Percentiles rank a stretch among this genome's conserved stretches.
Evolutionary conservation across 2,329 filamentous ascomycete genomes (phyloP).

Genomic region (Monosporascus cannonballus): DNA sequence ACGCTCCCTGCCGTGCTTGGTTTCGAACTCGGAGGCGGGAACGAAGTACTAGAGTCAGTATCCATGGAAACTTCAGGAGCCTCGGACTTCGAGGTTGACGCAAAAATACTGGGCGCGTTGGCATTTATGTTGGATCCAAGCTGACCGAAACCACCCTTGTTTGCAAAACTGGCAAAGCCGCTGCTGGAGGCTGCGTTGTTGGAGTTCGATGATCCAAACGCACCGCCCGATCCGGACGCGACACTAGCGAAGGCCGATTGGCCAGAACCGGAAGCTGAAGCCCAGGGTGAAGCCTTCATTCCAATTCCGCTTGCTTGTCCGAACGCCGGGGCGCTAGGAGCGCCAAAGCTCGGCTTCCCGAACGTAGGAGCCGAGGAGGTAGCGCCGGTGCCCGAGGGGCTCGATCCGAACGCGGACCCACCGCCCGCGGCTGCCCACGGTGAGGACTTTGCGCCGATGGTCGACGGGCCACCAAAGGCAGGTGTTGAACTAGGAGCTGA

Average conservation of each 20-base stretch:
- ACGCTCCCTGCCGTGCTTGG: slow-evolving; percentile 22
- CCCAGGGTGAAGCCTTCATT: slow-evolving; percentile 49
- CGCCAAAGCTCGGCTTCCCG: slow-evolving; percentile 40
- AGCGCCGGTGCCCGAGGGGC: slow-evolving; percentile 33
- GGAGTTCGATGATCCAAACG: slow-evolving; percentile 13
- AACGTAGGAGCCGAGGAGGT: slow-evolving; percentile 39
- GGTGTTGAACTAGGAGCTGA: slow-evolving; percentile 30
- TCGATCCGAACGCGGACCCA: slow-evolving; percentile 35
- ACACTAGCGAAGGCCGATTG: slow-evolving; percentile 42
- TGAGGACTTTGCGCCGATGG: slow-evolving; percentile 45
- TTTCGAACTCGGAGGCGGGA: slow-evolving; percentile 33
- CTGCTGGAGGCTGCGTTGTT: slow-evolving; percentile 11
- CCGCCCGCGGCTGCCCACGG: slow-evolving; percentile 39
- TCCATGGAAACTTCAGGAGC: slow-evolving; percentile 27
- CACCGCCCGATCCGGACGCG: slow-evolving; percentile 8
- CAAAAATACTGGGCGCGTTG: slow-evolving; percentile 32
- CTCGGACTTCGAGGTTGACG: slow-evolving; percentile 27
- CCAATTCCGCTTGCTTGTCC: slow-evolving; percentile 46
- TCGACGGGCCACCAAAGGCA: slow-evolving; percentile 41
- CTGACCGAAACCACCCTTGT: slow-evolving; percentile 49
- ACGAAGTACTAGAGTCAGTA: slow-evolving; percentile 28
- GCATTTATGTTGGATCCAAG: slow-evolving; percentile 30
- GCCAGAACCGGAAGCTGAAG: slow-evolving; percentile 45
- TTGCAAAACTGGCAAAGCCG: slow-evolving; percentile 42
- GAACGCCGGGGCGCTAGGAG: slow-evolving; percentile 37